Conservation (phyloP, 352 stramenopile genomes). For the Phytophthora uliginosa region DNA sequence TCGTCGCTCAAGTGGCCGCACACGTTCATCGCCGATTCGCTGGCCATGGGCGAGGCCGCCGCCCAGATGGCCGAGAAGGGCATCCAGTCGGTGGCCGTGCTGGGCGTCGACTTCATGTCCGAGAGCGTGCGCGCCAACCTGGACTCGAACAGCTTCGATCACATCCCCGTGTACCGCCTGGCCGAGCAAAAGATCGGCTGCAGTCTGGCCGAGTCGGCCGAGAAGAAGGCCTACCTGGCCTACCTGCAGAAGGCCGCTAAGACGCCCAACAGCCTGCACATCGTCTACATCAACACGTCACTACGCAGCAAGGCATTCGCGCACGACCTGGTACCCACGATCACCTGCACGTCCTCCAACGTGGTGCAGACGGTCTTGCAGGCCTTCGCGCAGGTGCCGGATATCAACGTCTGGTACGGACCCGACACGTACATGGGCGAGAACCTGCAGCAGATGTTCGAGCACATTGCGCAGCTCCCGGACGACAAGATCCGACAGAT, state of each 20-base stretch:
- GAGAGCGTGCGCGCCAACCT: conserved; percentile 96
- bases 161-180: conserved; percentile 97
- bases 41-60: conserved; percentile 98
- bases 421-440: conserved; percentile 99
- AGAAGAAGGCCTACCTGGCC: conserved; percentile 93
- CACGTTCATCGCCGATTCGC: conserved; percentile 96
- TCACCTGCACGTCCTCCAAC: conserved; percentile 98
- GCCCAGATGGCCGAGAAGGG: conserved; percentile 94
- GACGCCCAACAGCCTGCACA: conserved; percentile 94
- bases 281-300: conserved; percentile 99
- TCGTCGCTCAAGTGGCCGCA: conserved; percentile 89
- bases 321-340: conserved; percentile 96
- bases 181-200: conserved; percentile 95
- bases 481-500: conserved; percentile 89
- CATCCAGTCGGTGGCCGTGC: conserved; percentile 93
- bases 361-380: conserved; percentile 98
- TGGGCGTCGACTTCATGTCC: conserved; percentile 99
- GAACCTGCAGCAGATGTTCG: conserved; percentile 97
- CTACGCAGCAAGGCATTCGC: conserved; percentile 97
- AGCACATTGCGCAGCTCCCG: conserved; percentile 79
- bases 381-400: conserved; percentile 92
- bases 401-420: conserved; percentile 93
- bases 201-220: conserved; percentile 95
- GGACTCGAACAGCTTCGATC: conserved; percentile 90
- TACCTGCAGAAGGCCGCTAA: conserved; percentile 93